phyloP scores from a whole-genome alignment of 495 filamentous ascomycete genomes.

The Penicillium cataractarum region DNA sequence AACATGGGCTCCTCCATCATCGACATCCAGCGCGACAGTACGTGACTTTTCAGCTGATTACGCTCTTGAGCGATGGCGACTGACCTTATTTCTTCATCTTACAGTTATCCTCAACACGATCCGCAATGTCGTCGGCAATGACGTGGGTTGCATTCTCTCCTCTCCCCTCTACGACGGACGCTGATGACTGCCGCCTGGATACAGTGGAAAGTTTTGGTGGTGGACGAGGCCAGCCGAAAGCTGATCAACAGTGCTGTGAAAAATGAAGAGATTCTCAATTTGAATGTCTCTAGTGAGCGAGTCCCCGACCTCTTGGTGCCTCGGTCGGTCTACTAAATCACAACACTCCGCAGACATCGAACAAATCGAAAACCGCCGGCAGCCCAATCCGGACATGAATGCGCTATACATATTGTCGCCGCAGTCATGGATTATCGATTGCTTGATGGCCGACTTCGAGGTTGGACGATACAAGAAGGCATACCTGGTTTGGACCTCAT shows the following conservation, averaged over 20 bases:
- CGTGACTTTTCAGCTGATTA: constrained; percentile 22
- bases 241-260: constrained; percentile 86
- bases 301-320: neutral
- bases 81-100: constrained; percentile 8
- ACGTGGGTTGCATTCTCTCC: constrained; percentile 48
- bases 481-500: constrained; percentile 83
- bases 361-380: constrained; percentile 81
- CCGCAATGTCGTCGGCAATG: constrained; percentile 58
- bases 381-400: constrained; percentile 82
- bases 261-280: constrained; percentile 92
- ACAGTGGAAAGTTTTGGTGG: constrained; percentile 94
- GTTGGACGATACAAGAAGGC: constrained; percentile 72
- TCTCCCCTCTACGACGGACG: constrained; percentile 30
- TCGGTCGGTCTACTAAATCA: constrained; percentile 35
- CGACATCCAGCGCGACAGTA: constrained; percentile 56
- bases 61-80: neutral
- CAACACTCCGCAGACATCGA: constrained; percentile 71
- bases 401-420: constrained; percentile 91
- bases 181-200: constrained; percentile 28
- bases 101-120: constrained; percentile 64
- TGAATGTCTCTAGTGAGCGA: constrained; percentile 87
- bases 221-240: constrained; percentile 78
- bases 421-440: constrained; percentile 84
- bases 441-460: constrained; percentile 89
- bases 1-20: constrained; percentile 56